Evolutionary conservation across 306 rosid species (phyloP).

Genomic region (Coriaria nepalensis): DNA sequence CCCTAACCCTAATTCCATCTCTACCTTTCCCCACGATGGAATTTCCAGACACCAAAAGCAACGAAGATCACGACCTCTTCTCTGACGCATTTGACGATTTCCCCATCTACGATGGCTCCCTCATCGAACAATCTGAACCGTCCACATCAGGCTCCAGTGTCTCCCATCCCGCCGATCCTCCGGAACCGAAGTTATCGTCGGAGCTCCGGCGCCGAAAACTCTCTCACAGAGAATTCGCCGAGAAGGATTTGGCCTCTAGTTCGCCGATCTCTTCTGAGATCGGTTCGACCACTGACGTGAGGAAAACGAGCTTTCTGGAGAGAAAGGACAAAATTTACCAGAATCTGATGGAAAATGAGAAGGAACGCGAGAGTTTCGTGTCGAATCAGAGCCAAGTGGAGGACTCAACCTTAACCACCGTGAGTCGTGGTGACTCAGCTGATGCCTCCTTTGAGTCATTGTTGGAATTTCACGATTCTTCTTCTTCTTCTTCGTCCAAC

Average conservation of each 20-base stretch:
- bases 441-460: constrained; percentile 34
- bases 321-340: constrained; percentile 5
- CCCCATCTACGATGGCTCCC: constrained; percentile 22
- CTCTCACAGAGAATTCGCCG: constrained; percentile 7
- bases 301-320: constrained; percentile 11
- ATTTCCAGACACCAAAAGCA: constrained; percentile 13
- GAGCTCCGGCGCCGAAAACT: constrained; percentile 31
- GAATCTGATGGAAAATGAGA: constrained; percentile 18
- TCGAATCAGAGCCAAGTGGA: constrained; percentile 16
- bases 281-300: constrained; percentile 10
- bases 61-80: constrained; percentile 30
- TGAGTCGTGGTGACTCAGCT: constrained; percentile 16
- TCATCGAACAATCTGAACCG: constrained; percentile 18
- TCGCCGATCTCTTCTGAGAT: constrained; percentile 15
- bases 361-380: constrained; percentile 13
- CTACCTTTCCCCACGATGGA: constrained; percentile 27
- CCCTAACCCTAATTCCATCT: no score
- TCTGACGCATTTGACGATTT: constrained; percentile 28
- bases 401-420: constrained; percentile 37
- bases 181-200: neutral
- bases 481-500: constrained; percentile 17
- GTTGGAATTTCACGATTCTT: constrained; percentile 18
- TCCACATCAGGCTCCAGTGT: constrained; percentile 25
- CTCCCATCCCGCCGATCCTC: constrained; percentile 2
- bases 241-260: constrained; percentile 8